These are phyloP conservation scores for Gossypium ekmanianum DNA, from an alignment of 345 rosid genomes.

Conservation along the genomic window DNA sequence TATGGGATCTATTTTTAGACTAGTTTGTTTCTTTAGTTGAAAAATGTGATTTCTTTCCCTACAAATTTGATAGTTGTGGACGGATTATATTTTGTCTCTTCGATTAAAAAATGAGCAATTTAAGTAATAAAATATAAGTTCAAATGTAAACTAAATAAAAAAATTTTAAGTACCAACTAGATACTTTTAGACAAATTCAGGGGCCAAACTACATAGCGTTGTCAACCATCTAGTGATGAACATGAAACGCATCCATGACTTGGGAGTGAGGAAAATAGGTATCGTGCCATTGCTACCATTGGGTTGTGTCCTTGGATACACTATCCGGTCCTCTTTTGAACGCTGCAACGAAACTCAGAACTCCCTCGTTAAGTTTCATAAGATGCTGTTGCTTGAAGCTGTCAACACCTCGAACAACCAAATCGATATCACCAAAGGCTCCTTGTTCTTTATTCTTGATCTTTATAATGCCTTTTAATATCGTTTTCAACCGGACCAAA, in stretches of 20 bases:
- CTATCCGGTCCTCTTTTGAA: background rate
- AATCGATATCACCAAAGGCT: background rate
- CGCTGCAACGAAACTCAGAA: background rate
- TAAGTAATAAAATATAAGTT: no score
- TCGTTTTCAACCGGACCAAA: background rate
- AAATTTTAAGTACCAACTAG: background rate
- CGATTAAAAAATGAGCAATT: no score
- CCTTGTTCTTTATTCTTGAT: background rate
- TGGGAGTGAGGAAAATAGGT: constrained; percentile 58
- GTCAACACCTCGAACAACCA: background rate
- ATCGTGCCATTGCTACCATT: constrained; percentile 9
- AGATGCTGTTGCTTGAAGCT: background rate
- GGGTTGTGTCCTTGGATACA: background rate
- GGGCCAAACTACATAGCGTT: background rate
- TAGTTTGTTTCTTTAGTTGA: no score
- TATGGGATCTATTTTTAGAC: no score
- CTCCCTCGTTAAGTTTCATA: background rate
- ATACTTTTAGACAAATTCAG: background rate
- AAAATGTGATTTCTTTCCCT: no score
- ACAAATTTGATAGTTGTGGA: no score
- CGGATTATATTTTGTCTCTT: no score
- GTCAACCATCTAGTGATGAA: constrained; percentile 44
- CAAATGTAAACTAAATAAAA: no score
- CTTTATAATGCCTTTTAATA: background rate
- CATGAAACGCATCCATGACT: constrained; percentile 38